A percentile compares a stretch with the other conserved stretches of the same genome.
Conservation (phyloP, 768 basidiomycete species). For the Daedaleopsis sinensis region DNA sequence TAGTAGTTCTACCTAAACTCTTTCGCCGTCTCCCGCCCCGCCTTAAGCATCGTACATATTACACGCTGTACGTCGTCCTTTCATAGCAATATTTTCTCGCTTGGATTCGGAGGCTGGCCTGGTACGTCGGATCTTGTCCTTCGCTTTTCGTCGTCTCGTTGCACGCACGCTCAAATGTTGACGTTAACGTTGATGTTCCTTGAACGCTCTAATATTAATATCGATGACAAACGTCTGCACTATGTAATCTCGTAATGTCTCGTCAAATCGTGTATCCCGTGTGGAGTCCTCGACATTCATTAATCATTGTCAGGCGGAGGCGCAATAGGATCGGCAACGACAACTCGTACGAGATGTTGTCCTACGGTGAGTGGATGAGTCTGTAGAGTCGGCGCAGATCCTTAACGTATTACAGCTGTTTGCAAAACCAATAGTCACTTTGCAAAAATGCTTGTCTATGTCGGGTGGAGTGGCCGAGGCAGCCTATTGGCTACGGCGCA, state of each 20-base stretch:
- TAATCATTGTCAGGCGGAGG: too few relatives aligned
- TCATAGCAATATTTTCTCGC: too few relatives aligned
- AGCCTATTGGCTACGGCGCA: too few relatives aligned
- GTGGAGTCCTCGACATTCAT: neutral
- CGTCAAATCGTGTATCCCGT: neutral
- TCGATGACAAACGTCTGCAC: neutral
- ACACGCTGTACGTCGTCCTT: neutral
- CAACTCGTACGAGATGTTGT: too few relatives aligned
- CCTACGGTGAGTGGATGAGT: too few relatives aligned
- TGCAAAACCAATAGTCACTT: too few relatives aligned
- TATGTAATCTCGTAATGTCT: neutral
- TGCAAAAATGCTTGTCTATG: too few relatives aligned
- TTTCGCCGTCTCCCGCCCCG: neutral
- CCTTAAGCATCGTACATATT: neutral
- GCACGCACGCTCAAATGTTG: conserved; percentile 6
- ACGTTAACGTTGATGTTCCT: neutral
- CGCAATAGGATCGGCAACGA: too few relatives aligned
- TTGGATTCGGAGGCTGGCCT: neutral
- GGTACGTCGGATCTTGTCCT: neutral
- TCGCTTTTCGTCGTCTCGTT: neutral
- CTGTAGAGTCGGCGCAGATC: too few relatives aligned
- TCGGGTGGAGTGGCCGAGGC: too few relatives aligned
- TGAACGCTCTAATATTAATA: conserved; percentile 6
- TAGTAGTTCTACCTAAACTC: neutral
- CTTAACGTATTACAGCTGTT: too few relatives aligned